Conservation (phyloP, 805 yeast species). For the Metschnikowia borealis region DNA sequence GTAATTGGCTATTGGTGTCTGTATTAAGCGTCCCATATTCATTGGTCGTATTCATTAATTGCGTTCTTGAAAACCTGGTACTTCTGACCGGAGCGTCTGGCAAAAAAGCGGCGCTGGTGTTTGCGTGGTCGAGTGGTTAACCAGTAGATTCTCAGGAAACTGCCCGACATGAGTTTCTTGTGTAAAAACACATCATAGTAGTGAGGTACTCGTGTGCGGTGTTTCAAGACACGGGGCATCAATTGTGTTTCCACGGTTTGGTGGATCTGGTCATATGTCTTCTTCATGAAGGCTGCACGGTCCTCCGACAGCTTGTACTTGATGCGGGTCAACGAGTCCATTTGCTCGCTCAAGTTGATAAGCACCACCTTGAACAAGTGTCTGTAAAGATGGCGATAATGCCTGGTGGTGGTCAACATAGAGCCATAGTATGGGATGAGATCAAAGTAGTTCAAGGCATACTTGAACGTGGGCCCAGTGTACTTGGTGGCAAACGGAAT, state of each 20-base stretch:
- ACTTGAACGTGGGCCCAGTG: conserved; percentile 22
- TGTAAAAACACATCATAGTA: conserved; percentile 25
- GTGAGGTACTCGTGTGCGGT: conserved; percentile 8
- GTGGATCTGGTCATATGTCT: conserved; percentile 24
- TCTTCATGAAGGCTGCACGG: conserved; percentile 26
- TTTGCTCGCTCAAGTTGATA: conserved; percentile 35
- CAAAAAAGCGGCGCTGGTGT: background rate
- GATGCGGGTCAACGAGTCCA: conserved; percentile 33
- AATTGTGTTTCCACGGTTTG: conserved; percentile 26
- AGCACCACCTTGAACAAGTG: conserved; percentile 36
- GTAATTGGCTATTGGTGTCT: too few relatives aligned
- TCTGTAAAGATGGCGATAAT: conserved; percentile 22
- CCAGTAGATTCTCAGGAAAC: conserved; percentile 35
- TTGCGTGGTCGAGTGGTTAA: conserved; percentile 12
- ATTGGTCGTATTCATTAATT: background rate
- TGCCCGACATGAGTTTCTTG: conserved; percentile 21
- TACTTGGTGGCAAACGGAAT: conserved; percentile 12
- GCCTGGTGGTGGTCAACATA: conserved; percentile 21
- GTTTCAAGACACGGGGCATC: conserved; percentile 21
- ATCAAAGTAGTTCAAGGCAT: conserved; percentile 30
- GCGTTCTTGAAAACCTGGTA: background rate
- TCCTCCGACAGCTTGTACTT: conserved; percentile 32
- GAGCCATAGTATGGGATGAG: conserved; percentile 34
- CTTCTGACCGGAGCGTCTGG: background rate
- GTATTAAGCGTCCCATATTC: too few relatives aligned